Evolutionary conservation across 2,329 filamentous ascomycete species (phyloP).

Genomic region (Hypoxylon sp.): DNA sequence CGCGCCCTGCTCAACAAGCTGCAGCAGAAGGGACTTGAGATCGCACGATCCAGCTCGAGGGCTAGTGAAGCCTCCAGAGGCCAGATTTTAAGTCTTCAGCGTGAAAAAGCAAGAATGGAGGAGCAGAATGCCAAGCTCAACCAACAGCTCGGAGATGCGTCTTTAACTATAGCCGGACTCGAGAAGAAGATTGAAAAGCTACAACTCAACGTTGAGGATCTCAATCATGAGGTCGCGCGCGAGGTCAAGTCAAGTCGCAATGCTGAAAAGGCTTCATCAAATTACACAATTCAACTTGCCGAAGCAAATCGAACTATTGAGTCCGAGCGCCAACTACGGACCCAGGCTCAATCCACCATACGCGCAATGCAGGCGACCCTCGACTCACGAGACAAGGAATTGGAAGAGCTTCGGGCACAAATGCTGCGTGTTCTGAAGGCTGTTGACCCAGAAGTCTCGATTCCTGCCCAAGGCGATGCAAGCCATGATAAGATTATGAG

Average conservation of each 20-base stretch:
- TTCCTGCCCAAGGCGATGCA: constrained; percentile 73
- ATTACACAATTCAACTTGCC: constrained; percentile 84
- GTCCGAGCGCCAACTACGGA: constrained; percentile 87
- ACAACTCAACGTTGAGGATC: constrained; percentile 87
- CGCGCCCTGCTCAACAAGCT: constrained; percentile 95
- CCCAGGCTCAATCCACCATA: constrained; percentile 87
- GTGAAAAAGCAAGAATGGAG: constrained; percentile 86
- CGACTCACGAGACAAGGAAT: constrained; percentile 84
- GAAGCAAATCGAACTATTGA: constrained; percentile 92
- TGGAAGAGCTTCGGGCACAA: constrained; percentile 84
- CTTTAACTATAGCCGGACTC: constrained; percentile 84
- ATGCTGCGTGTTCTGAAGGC: constrained; percentile 87
- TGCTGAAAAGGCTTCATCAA: constrained; percentile 89
- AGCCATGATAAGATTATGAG: constrained; percentile 76
- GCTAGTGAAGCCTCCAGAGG: constrained; percentile 87
- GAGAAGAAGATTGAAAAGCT: constrained; percentile 97
- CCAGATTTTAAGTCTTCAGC: constrained; percentile 81
- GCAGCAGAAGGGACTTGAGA: constrained; percentile 96
- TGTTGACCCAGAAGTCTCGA: constrained; percentile 81
- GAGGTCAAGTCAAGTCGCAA: constrained; percentile 92
- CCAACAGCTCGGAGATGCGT: constrained; percentile 88
- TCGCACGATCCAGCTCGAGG: constrained; percentile 89
- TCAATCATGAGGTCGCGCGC: constrained; percentile 90
- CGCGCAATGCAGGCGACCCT: constrained; percentile 84
- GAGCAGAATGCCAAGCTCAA: constrained; percentile 85